Evolutionary conservation across 306 rosid genomes (phyloP).

Genomic region (cucumber (Cucumis sativus)): DNA sequence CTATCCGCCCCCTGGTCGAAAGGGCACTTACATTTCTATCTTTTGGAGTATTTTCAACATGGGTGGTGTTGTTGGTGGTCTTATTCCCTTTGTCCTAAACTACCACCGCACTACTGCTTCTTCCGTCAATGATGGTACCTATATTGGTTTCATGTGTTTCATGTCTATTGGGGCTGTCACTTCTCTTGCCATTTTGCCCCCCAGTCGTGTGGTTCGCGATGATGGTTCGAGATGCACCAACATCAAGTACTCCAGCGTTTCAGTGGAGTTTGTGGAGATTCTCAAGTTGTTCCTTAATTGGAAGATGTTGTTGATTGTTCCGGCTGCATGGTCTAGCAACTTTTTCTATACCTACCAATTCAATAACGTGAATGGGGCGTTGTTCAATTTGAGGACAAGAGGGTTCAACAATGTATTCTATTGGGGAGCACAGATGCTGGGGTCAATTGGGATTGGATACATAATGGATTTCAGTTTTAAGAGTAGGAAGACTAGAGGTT

Average conservation of each 20-base stretch:
- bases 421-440: constrained; percentile 96
- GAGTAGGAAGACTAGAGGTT: constrained; percentile 65
- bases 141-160: constrained; percentile 73
- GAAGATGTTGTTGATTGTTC: constrained; percentile 73
- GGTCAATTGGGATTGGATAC: constrained; percentile 67
- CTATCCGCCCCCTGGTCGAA: constrained; percentile 58
- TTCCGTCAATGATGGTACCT: constrained; percentile 78
- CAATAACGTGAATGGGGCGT: constrained; percentile 51
- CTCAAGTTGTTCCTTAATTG: constrained; percentile 44
- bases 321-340: constrained; percentile 79
- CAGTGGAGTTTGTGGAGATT: constrained; percentile 39
- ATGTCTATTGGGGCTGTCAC: constrained; percentile 50
- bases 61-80: constrained; percentile 91
- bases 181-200: constrained; percentile 44
- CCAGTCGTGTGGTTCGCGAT: constrained; percentile 53
- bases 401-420: constrained; percentile 79
- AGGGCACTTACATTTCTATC: constrained; percentile 70
- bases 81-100: constrained; percentile 58
- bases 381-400: constrained; percentile 76
- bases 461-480: constrained; percentile 70
- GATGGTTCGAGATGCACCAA: constrained; percentile 61
- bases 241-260: constrained; percentile 43
- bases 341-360: constrained; percentile 81
- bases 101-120: constrained; percentile 36
- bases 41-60: constrained; percentile 89